Conservation (phyloP, 176 grass and related monocot genomes). For the Avena eriantha region DNA sequence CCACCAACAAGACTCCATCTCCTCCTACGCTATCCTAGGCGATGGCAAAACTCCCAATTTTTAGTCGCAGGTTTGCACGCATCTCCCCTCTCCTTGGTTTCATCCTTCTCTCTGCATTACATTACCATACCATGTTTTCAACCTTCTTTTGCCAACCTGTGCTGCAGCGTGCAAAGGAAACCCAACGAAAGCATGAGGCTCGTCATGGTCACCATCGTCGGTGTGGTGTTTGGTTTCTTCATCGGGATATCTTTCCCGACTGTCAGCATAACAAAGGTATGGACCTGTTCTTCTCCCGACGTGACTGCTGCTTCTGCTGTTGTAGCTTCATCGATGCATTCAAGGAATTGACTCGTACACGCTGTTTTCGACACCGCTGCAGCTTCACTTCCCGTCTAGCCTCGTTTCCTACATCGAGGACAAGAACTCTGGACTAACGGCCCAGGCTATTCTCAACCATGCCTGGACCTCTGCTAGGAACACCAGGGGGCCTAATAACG, state of each 20-base stretch:
- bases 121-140: no score
- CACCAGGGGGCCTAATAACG: slow-evolving; percentile 49
- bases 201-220: slow-evolving; percentile 59
- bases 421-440: slow-evolving; percentile 67
- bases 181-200: slow-evolving; percentile 72
- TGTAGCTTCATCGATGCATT: neutral
- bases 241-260: slow-evolving; percentile 77
- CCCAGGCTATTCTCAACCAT: slow-evolving; percentile 77
- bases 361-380: slow-evolving; percentile 37
- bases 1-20: neutral
- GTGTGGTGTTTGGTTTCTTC: slow-evolving; percentile 71
- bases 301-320: neutral
- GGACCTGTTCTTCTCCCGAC: no score
- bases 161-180: slow-evolving; percentile 52
- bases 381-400: slow-evolving; percentile 82
- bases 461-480: slow-evolving; percentile 61
- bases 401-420: slow-evolving; percentile 71
- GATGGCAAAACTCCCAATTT: slow-evolving; percentile 55
- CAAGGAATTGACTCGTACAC: neutral
- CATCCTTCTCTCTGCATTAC: neutral
- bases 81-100: neutral
- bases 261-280: slow-evolving; percentile 72
- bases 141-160: neutral
- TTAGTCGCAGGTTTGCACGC: slow-evolving; percentile 43
- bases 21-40: neutral